Percentiles rank a stretch among this genome's conserved stretches.
Conservation (phyloP, 352 stramenopile genomes). For the Globisporangium emineosum region DNA sequence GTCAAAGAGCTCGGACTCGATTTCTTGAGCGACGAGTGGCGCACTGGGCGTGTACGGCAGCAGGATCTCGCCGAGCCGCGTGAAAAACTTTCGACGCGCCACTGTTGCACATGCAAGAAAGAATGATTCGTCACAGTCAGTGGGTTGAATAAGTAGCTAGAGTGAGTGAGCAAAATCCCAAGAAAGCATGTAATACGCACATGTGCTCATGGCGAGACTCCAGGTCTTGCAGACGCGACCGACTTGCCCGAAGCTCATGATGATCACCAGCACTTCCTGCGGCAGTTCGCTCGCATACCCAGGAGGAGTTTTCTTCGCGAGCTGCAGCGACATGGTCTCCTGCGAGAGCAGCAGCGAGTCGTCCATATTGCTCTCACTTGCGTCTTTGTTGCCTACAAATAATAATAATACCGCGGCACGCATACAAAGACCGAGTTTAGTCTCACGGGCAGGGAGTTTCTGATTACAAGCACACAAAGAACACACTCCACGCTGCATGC, state of each 20-base stretch:
- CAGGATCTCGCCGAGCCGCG: constrained; percentile 53
- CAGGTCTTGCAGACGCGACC: constrained; percentile 79
- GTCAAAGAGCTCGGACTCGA: constrained; percentile 58
- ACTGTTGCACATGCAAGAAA: constrained; percentile 23
- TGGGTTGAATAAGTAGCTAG: neutral
- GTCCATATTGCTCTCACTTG: neutral
- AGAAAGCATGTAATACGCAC: constrained; percentile 21
- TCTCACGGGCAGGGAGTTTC: neutral
- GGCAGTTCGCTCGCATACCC: constrained; percentile 46
- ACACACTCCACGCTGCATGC: no score
- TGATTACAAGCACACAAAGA: neutral
- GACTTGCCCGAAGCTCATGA: constrained; percentile 67
- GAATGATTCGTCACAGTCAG: neutral
- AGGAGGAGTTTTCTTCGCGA: constrained; percentile 1
- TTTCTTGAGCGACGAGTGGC: constrained; percentile 41
- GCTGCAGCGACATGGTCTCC: constrained; percentile 18
- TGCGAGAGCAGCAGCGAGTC: constrained; percentile 17
- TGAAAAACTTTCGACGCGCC: constrained; percentile 56
- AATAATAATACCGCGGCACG: neutral
- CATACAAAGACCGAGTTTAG: neutral
- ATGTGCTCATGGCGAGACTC: constrained; percentile 65
- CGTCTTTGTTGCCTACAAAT: constrained; percentile 2
- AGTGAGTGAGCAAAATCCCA: no score
- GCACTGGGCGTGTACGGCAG: constrained; percentile 43
- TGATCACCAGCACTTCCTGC: constrained; percentile 67